These are phyloP conservation scores for Jaltomata sinuosa DNA, from an alignment of 257 asterid species.

Conservation along the genomic window DNA sequence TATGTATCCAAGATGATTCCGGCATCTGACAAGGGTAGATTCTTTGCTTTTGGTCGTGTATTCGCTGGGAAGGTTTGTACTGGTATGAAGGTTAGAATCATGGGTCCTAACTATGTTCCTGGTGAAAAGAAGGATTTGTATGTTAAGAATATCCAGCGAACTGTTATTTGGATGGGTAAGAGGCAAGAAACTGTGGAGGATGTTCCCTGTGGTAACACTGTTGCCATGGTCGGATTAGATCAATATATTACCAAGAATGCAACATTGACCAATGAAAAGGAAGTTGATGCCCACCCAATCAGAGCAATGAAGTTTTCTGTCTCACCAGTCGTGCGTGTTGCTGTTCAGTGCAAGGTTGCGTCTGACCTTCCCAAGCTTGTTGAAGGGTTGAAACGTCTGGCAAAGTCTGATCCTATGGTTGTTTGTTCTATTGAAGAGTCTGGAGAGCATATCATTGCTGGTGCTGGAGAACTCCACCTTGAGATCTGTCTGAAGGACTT, in stretches of 20 bases:
- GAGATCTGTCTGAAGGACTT: conserved; percentile 28
- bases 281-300: conserved; percentile 30
- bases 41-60: conserved; percentile 41
- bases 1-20: conserved; percentile 47
- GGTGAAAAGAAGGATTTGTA: conserved; percentile 37
- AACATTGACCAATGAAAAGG: conserved; percentile 34
- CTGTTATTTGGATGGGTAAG: conserved; percentile 44
- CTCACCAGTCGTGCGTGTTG: conserved; percentile 40
- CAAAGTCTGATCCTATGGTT: conserved; percentile 40
- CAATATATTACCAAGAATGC: conserved; percentile 37
- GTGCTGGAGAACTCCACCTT: conserved; percentile 30
- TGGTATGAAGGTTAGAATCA: conserved; percentile 34
- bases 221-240: conserved; percentile 39
- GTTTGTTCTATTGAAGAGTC: conserved; percentile 31
- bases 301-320: conserved; percentile 39
- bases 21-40: conserved; percentile 35
- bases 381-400: conserved; percentile 34
- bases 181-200: conserved; percentile 41
- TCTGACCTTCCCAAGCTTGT: conserved; percentile 41
- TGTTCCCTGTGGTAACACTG: conserved; percentile 41
- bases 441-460: conserved; percentile 31
- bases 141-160: conserved; percentile 35
- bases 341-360: conserved; percentile 40
- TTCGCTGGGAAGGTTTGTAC: conserved; percentile 25
- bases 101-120: conserved; percentile 39